Base-by-base conservation (phyloP, 306 rosid species). In the Vigna trinervia region DNA sequence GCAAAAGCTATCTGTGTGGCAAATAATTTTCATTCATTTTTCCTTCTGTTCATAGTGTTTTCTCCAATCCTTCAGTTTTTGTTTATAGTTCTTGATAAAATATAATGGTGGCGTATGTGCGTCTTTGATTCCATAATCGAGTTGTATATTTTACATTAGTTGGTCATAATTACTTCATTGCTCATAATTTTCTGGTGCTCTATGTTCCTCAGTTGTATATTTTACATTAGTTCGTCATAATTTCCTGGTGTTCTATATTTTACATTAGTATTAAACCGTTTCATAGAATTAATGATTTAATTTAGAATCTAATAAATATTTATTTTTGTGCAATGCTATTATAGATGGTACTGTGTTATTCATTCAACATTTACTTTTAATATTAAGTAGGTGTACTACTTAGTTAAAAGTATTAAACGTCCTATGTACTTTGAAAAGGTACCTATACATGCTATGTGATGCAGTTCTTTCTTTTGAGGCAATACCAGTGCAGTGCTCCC, bases 121-220 rank as follows among this genome's bases (percentile, higher is more conserved):
- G 32, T 51, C 58, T 71, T 71, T 46, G 48, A 39, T 71, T 71
- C 57, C 66, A 62, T 51, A 56, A 52, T 61, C 26, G 56, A 71
- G 66, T 39, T 79, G n/a, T 70, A 48, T 46, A 60, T 47, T 48
- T 57, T 78, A 58, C 71, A 17, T 14, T 17, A 38, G 13, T 78
- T 47, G 43, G 63, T 71, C 54, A 34, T 71, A 75, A 70, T 73
- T 80, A 45, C 73, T 56, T 52, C 46, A 20, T 6, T 79, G 64
- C 4, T 45, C 52, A 86, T 79, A 69, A 82, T 56, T 38, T 48
- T 26, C 41, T 34, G 38, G 53, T 81, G 63, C 66, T 64, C 53
- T 67, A 59, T 79, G 75, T 72, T 69, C 47, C 69, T 36, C 88
- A 95, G 97, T 77, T 95, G 80, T 75, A 17, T 17, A 17, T 17